Percentiles rank a stretch among this genome's conserved stretches.
Evolutionary conservation across 1,284 basidiomycete species (phyloP).

Genomic region (Trametes pubescens): DNA sequence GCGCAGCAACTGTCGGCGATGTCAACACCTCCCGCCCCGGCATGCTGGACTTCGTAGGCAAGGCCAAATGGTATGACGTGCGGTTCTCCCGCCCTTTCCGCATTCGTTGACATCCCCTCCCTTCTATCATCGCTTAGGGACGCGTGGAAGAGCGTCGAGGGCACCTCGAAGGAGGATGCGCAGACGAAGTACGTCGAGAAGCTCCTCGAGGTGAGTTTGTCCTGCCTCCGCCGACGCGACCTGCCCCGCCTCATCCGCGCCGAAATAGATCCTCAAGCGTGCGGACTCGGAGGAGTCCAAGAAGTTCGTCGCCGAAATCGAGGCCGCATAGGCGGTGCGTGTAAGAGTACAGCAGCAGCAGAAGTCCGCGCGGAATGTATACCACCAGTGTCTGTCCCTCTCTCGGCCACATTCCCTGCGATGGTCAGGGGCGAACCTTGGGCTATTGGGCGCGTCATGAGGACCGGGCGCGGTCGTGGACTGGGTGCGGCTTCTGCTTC

Average conservation of each 20-base stretch:
- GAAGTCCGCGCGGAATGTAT: constrained; percentile 6
- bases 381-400: background rate
- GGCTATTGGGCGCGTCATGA: background rate
- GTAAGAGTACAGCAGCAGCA: constrained; percentile 10
- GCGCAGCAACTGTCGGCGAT: constrained; percentile 78
- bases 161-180: constrained; percentile 76
- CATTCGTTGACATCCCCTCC: constrained; percentile 8
- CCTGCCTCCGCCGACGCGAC: constrained; percentile 10
- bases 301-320: constrained; percentile 66
- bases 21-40: constrained; percentile 72
- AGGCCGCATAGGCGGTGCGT: constrained; percentile 50
- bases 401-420: background rate
- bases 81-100: constrained; percentile 7
- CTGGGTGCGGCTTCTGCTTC: constrained; percentile 16
- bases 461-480: background rate
- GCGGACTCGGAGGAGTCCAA: constrained; percentile 62
- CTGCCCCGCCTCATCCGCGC: constrained; percentile 35
- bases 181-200: constrained; percentile 76
- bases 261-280: constrained; percentile 71
- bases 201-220: constrained; percentile 66
- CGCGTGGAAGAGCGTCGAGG: constrained; percentile 87
- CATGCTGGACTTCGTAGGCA: constrained; percentile 81
- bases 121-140: constrained; percentile 58
- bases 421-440: constrained; percentile 16
- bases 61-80: constrained; percentile 78